Conservation (phyloP, 2,329 filamentous ascomycete genomes). For the Blastomyces parvus region DNA sequence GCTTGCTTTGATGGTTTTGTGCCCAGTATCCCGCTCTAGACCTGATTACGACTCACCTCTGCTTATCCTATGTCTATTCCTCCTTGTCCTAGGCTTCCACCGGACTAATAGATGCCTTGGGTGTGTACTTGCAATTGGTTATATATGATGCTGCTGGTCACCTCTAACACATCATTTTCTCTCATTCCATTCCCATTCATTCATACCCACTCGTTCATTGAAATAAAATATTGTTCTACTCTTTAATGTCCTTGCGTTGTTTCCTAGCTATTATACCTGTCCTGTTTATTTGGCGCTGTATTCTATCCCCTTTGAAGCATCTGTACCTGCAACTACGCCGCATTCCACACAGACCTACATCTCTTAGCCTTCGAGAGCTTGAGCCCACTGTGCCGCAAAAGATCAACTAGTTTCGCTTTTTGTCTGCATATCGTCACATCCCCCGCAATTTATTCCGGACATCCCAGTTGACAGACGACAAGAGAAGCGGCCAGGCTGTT, state of each 20-base stretch:
- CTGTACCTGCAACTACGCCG: neutral
- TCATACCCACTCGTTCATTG: neutral
- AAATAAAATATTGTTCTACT: neutral
- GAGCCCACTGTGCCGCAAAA: neutral
- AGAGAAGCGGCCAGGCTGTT: neutral
- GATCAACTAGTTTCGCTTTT: neutral
- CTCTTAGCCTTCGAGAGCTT: neutral
- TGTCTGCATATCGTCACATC: neutral
- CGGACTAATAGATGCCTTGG: neutral
- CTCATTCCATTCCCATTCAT: neutral
- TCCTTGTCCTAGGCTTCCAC: neutral
- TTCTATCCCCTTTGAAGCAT: neutral
- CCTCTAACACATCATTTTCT: neutral
- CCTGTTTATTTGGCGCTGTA: neutral
- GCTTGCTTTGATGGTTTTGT: neutral
- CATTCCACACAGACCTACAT: neutral
- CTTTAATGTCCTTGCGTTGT: slow-evolving; percentile 2
- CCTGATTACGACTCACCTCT: too few species aligned
- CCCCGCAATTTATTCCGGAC: neutral
- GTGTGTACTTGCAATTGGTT: neutral
- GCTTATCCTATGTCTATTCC: too few species aligned
- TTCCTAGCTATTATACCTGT: neutral
- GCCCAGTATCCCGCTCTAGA: too few species aligned
- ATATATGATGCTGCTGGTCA: slow-evolving; percentile 4
- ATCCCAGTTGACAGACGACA: neutral